These are phyloP conservation scores for Candida dubliniensis DNA, from an alignment of 1,139 yeast genomes.

Conservation along the genomic window DNA sequence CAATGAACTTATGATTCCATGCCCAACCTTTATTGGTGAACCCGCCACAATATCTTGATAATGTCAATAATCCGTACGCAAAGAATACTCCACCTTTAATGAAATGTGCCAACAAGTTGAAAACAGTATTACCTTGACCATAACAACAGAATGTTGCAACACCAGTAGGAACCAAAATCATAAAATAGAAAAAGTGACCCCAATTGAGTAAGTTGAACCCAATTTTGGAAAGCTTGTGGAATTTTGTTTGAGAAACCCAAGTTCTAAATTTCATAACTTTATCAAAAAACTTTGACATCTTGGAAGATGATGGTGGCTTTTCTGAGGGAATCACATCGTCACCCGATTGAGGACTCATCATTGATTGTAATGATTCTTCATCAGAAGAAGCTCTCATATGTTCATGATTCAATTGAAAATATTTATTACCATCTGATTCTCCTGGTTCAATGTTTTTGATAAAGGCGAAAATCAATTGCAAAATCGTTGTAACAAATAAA, in stretches of 20 bases:
- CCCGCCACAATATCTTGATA: slow-evolving; percentile 86
- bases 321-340: slow-evolving; percentile 8
- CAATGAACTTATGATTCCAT: slow-evolving; percentile 68
- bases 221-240: slow-evolving; percentile 11
- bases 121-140: slow-evolving; percentile 67
- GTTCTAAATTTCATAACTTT: slow-evolving; percentile 11
- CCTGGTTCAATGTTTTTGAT: slow-evolving; percentile 12
- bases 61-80: slow-evolving; percentile 67
- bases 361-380: slow-evolving; percentile 9
- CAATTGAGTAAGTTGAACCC: slow-evolving; percentile 60
- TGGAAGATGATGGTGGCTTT: neutral
- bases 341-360: slow-evolving; percentile 26
- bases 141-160: slow-evolving; percentile 67
- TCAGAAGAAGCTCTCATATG: slow-evolving; percentile 13
- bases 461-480: slow-evolving; percentile 55
- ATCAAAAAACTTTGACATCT: neutral
- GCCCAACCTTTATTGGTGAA: slow-evolving; percentile 80
- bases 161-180: slow-evolving; percentile 70
- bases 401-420: slow-evolving; percentile 17
- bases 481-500: slow-evolving; percentile 49
- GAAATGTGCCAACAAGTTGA: slow-evolving; percentile 88
- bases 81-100: slow-evolving; percentile 94
- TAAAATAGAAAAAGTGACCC: slow-evolving; percentile 61
- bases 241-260: slow-evolving; percentile 11
- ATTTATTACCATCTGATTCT: slow-evolving; percentile 9